These are phyloP conservation scores for Eucalyptus regnans DNA, from an alignment of 345 rosid species.

Conservation along the genomic window DNA sequence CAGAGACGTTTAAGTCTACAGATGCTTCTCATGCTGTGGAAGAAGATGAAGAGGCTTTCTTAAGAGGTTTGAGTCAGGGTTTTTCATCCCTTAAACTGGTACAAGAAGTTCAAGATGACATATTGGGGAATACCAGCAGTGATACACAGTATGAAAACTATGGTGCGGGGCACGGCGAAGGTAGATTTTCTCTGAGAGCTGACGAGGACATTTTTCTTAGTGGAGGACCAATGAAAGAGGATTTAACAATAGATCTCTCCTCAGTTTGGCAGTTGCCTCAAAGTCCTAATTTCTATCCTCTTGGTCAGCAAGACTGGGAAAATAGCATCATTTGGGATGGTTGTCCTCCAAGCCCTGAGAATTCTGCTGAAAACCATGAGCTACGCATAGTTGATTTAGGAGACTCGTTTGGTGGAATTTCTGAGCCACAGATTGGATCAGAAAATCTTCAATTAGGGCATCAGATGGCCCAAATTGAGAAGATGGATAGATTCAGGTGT, in stretches of 20 bases:
- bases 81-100: conserved; percentile 16
- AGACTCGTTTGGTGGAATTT: conserved; percentile 4
- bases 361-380: conserved; percentile 28
- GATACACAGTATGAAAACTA: conserved; percentile 17
- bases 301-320: conserved; percentile 96
- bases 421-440: conserved; percentile 12
- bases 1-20: conserved; percentile 53
- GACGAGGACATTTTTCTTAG: conserved; percentile 37
- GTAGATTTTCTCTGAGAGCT: conserved; percentile 10
- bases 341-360: conserved; percentile 36
- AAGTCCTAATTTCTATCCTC: conserved; percentile 40
- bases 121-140: conserved; percentile 17
- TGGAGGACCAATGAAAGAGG: conserved; percentile 65
- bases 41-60: conserved; percentile 79
- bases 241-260: conserved; percentile 15
- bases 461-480: background rate
- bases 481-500: background rate
- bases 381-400: conserved; percentile 4
- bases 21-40: conserved; percentile 62
- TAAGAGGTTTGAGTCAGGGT: conserved; percentile 40
- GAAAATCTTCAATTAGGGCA: background rate
- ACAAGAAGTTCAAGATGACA: conserved; percentile 25
- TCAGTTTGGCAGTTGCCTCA: conserved; percentile 37
- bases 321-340: conserved; percentile 71
- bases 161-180: conserved; percentile 14